Conservation (phyloP, 139 green algal genomes). For the Auxenochlorella protothecoides region DNA sequence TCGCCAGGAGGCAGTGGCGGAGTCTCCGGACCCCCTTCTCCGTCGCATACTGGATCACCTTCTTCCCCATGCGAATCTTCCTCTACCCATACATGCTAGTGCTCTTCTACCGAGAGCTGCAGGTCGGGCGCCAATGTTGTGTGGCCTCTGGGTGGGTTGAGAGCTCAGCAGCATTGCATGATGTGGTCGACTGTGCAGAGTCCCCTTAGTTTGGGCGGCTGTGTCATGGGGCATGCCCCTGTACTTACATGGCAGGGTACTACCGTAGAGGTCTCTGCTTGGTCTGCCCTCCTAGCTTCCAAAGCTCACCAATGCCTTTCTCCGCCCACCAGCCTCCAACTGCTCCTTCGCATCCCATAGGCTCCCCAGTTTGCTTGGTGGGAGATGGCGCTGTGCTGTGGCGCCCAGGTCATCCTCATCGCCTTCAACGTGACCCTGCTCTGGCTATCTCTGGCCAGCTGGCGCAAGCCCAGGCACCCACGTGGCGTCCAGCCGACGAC, state of each 20-base stretch:
- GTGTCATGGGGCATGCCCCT: too few species aligned
- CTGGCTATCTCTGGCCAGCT: constrained; percentile 12
- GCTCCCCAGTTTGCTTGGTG: neutral
- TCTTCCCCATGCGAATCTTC: constrained; percentile 29
- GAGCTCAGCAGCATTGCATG: neutral
- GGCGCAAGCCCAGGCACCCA: constrained; percentile 1
- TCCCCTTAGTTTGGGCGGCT: too few species aligned
- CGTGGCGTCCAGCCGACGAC: too few species aligned
- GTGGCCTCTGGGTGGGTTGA: constrained; percentile 1
- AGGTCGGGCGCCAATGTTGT: neutral
- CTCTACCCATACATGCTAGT: constrained; percentile 35
- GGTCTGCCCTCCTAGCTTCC: neutral
- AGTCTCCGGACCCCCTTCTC: neutral
- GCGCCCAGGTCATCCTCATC: constrained; percentile 14
- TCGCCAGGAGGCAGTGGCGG: constrained; percentile 29
- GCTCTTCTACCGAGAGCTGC: constrained; percentile 15
- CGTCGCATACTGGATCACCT: constrained; percentile 26
- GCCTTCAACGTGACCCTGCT: constrained; percentile 26
- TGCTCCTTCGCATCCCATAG: neutral
- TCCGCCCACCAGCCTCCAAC: neutral
- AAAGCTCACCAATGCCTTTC: neutral
- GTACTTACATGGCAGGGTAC: too few species aligned
- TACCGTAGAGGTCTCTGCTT: neutral
- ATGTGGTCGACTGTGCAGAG: too few species aligned
- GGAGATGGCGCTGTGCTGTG: constrained; percentile 5